Evolutionary conservation across 2,329 filamentous ascomycete genomes (phyloP).

Genomic region (Esteya vermicola): DNA sequence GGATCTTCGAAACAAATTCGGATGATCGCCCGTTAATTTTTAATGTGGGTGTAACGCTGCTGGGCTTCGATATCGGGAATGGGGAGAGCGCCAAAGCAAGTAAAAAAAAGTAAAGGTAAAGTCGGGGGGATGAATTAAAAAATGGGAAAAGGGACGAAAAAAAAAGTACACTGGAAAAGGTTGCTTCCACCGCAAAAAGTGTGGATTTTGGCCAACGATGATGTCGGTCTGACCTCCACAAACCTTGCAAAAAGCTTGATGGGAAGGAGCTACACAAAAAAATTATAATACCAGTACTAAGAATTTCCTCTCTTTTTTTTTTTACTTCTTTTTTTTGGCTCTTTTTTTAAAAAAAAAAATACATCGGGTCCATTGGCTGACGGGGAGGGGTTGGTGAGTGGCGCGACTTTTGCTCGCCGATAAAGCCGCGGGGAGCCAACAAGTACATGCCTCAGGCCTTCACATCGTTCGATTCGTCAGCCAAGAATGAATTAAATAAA

Average conservation of each 20-base stretch:
- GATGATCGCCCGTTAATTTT: too few relatives aligned
- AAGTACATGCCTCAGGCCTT: conserved; percentile 8
- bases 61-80: too few relatives aligned
- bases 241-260: conserved; percentile 8
- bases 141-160: background rate
- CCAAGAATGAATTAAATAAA: too few relatives aligned
- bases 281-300: background rate
- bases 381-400: background rate
- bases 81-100: too few relatives aligned
- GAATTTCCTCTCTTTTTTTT: too few relatives aligned
- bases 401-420: background rate
- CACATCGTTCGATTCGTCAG: conserved; percentile 8
- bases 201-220: conserved; percentile 9
- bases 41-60: too few relatives aligned
- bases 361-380: background rate
- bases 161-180: background rate
- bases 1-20: background rate
- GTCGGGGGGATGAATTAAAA: too few relatives aligned
- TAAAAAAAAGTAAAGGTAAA: too few relatives aligned
- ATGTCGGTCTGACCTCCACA: conserved; percentile 9
- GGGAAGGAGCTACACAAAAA: conserved; percentile 12
- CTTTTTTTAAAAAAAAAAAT: background rate
- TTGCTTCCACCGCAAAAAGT: background rate
- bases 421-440: background rate
- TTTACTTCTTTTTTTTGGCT: too few relatives aligned